Conservation (phyloP, 768 basidiomycete species). For the Russula compacta region DNA sequence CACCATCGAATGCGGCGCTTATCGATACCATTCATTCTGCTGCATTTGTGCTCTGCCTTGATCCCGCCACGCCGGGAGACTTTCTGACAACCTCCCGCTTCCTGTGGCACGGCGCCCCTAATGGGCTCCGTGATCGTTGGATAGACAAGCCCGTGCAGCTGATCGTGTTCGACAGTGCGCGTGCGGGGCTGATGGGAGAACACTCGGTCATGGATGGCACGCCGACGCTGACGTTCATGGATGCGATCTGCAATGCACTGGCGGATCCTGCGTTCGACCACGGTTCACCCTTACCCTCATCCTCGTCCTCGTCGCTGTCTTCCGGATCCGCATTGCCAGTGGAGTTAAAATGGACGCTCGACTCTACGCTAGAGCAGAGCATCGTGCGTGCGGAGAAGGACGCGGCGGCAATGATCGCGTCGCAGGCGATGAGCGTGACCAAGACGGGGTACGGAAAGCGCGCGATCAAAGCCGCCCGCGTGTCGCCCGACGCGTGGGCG, state of each 20-base stretch:
- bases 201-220: slow-evolving; percentile 91
- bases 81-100: slow-evolving; percentile 55
- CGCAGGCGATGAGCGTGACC: slow-evolving; percentile 54
- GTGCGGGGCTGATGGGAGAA: slow-evolving; percentile 87
- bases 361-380: slow-evolving; percentile 37
- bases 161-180: slow-evolving; percentile 73
- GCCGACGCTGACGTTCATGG: slow-evolving; percentile 64
- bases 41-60: slow-evolving; percentile 78
- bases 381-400: slow-evolving; percentile 49
- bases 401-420: slow-evolving; percentile 47
- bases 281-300: slow-evolving; percentile 30
- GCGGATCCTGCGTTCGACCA: slow-evolving; percentile 57
- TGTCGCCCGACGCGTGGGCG: slow-evolving; percentile 93
- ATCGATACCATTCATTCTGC: slow-evolving; percentile 73
- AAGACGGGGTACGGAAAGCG: slow-evolving; percentile 77
- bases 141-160: slow-evolving; percentile 88
- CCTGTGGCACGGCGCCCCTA: slow-evolving; percentile 69
- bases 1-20: slow-evolving; percentile 49
- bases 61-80: slow-evolving; percentile 45
- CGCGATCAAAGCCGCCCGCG: slow-evolving; percentile 75
- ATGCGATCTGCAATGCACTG: slow-evolving; percentile 55
- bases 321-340: slow-evolving; percentile 28
- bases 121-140: slow-evolving; percentile 67
- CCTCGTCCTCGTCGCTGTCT: slow-evolving; percentile 20
- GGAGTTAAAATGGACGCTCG: slow-evolving; percentile 58